These are phyloP conservation scores for Asterophora lycoperdoides DNA, from an alignment of 768 basidiomycete species.

Conservation along the genomic window DNA sequence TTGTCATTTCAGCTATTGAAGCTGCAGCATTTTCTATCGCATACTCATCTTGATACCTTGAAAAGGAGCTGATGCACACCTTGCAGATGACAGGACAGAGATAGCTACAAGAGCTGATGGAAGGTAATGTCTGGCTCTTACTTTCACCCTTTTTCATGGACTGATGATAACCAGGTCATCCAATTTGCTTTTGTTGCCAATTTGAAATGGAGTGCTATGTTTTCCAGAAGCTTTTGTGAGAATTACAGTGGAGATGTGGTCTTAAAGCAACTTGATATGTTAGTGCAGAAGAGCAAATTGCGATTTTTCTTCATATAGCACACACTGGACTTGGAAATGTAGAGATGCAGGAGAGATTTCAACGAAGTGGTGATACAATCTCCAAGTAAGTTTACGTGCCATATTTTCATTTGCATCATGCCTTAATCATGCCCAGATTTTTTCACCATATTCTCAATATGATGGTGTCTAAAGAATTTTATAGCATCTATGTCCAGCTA, in stretches of 20 bases:
- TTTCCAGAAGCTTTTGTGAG: slow-evolving; percentile 24
- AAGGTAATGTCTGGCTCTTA: not conserved
- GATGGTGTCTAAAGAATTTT: no score
- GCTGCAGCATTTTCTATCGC: not conserved
- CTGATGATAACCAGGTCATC: slow-evolving; percentile 16
- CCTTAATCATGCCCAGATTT: no score
- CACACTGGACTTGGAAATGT: no score
- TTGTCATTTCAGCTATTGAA: not conserved
- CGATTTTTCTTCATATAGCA: no score
- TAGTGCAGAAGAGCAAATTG: slow-evolving; percentile 27
- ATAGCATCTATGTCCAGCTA: slow-evolving; percentile 4
- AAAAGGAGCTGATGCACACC: slow-evolving; percentile 11
- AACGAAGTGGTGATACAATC: no score
- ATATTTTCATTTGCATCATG: no score
- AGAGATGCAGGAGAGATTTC: no score
- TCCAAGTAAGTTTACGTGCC: no score
- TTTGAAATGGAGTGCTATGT: slow-evolving; percentile 26
- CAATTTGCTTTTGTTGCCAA: slow-evolving; percentile 17
- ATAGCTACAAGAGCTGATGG: slow-evolving; percentile 24
- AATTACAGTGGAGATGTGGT: slow-evolving; percentile 19
- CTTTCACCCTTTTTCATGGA: not conserved
- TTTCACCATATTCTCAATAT: no score
- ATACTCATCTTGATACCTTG: not conserved
- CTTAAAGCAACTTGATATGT: slow-evolving; percentile 21
- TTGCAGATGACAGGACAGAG: slow-evolving; percentile 20